Base-by-base conservation (phyloP, 1,139 yeast genomes). In the Suhomyces chickasaworum region DNA sequence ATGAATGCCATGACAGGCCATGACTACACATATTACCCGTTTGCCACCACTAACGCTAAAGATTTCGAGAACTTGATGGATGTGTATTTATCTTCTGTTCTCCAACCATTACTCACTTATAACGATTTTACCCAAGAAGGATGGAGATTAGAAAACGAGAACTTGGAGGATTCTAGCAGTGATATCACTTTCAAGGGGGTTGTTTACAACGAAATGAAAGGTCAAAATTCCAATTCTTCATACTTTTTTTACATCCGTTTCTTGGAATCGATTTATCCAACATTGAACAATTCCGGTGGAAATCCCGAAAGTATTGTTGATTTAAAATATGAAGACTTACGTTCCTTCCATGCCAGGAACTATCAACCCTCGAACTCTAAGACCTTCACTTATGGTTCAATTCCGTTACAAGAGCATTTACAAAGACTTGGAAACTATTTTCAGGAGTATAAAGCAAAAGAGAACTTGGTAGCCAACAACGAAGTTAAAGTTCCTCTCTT, bases 1-100 rank as follows among this genome's bases (percentile, higher is more conserved):
- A 93, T 93, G 99, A 93, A 93, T 64, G 99, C 99, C 12, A 89
- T 93, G 97, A 93, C 99, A 0, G 99, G 96, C 15, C 91, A 88
- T 56, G 98, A 93, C 65, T 90, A 89, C 60, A 93, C 99, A 0
- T 91, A 84, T 64, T 93, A 88, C 59, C 99, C 99, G 4, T 93
- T 93, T 73, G 90, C 98, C 20, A 93, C 99, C 1, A 91, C 98
- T 4, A 93, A 93, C 62, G 66, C 69, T 37, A 81, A 80, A 49
- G 99, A 93, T 64, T 93, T 80, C 64, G 78, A 78, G 33, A 95
- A 93, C 59, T 75, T 93, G 60, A 85, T 91, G 80, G 86, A 84
- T 52, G 96, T 93, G 7, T 93, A 95, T 62, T 73, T 91, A 44
- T 96, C 93, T 52, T 85, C 97, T 3, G 93, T 91, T 1, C 79